These are phyloP conservation scores for Hygrophila difformis DNA, from an alignment of 257 asterid species.

Conservation along the genomic window DNA sequence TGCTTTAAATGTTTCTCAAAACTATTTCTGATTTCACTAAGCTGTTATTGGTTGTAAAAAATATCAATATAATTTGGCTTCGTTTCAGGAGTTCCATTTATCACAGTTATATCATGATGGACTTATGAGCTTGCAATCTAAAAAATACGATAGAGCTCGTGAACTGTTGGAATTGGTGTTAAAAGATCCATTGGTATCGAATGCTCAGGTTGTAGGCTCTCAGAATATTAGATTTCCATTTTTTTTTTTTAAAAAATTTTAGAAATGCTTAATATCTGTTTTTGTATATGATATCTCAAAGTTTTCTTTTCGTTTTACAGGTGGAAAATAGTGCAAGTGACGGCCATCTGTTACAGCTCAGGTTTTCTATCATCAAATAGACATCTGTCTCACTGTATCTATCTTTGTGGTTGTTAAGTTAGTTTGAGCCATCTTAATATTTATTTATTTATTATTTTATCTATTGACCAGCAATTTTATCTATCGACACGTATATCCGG, in stretches of 20 bases:
- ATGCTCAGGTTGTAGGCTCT: conserved; percentile 51
- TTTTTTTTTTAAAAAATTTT: conserved; percentile 12
- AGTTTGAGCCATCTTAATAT: not conserved
- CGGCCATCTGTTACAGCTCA: conserved; percentile 92
- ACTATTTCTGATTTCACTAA: not conserved
- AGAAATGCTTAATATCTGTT: conserved; percentile 8
- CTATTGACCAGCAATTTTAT: not conserved
- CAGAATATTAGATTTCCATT: conserved; percentile 11
- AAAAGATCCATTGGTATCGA: conserved; percentile 75
- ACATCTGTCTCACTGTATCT: conserved; percentile 11
- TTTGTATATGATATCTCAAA: conserved; percentile 6
- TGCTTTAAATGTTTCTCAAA: not conserved
- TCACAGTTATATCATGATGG: conserved; percentile 93
- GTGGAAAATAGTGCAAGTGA: conserved; percentile 64
- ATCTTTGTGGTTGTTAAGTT: not conserved
- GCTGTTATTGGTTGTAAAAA: not conserved
- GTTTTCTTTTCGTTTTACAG: conserved; percentile 34
- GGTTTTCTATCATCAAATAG: conserved; percentile 33
- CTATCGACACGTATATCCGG: not conserved
- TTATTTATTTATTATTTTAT: too few species aligned
- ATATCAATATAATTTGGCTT: conserved; percentile 10
- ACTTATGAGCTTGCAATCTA: conserved; percentile 69
- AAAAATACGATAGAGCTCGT: conserved; percentile 78
- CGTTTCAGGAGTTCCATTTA: conserved; percentile 69
- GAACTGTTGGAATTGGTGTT: conserved; percentile 71